These are phyloP conservation scores for Cryomyces antarcticus DNA, from an alignment of 495 filamentous ascomycete genomes.

Conservation along the genomic window DNA sequence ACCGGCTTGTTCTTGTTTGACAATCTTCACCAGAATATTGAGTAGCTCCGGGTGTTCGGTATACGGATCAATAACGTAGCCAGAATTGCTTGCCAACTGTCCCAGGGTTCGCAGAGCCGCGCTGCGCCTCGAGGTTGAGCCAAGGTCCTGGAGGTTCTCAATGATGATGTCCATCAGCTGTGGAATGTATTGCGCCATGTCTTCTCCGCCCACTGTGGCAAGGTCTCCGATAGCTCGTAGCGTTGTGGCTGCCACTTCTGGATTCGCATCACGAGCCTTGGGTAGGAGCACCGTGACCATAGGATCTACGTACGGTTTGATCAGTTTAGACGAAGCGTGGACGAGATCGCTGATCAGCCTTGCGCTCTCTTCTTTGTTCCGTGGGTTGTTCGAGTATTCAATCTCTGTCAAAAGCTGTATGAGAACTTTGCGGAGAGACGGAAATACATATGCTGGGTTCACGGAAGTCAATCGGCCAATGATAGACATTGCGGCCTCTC, in stretches of 20 bases:
- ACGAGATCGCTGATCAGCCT: constrained; percentile 83
- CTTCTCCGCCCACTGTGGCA: constrained; percentile 74
- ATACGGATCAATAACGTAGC: constrained; percentile 96
- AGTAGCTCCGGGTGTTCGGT: constrained; percentile 83
- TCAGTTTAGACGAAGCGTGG: constrained; percentile 70
- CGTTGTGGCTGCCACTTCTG: constrained; percentile 79
- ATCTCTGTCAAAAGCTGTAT: constrained; percentile 92
- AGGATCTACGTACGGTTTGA: constrained; percentile 87
- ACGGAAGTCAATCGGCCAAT: constrained; percentile 79
- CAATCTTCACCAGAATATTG: constrained; percentile 78
- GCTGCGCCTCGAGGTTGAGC: constrained; percentile 70
- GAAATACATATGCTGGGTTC: constrained; percentile 95
- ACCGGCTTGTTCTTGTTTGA: constrained; percentile 71
- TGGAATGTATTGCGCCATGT: constrained; percentile 74
- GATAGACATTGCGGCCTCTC: constrained; percentile 87
- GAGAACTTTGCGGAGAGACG: constrained; percentile 75
- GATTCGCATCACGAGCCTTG: constrained; percentile 62
- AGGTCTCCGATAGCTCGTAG: constrained; percentile 83
- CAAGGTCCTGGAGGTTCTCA: constrained; percentile 76
- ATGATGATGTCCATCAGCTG: constrained; percentile 89
- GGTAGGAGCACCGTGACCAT: constrained; percentile 81
- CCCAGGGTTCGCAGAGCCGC: constrained; percentile 80
- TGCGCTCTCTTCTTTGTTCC: constrained; percentile 89
- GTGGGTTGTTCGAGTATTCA: constrained; percentile 80
- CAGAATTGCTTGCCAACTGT: constrained; percentile 79